Base-by-base conservation (phyloP, 2,329 filamentous ascomycete species). In the Gyromitra esculenta region DNA sequence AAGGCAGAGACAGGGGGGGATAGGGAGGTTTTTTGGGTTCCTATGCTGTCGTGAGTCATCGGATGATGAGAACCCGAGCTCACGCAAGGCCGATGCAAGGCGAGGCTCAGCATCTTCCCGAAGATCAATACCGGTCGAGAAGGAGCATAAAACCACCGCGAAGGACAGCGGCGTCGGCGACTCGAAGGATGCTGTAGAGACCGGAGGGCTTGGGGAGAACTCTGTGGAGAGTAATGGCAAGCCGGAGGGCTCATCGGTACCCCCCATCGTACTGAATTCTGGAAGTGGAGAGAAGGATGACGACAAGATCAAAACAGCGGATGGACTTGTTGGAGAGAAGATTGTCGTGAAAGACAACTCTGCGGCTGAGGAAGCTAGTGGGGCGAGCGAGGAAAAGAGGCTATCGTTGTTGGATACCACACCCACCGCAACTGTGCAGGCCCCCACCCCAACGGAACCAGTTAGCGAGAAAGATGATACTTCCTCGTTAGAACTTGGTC, bases 11-110 rank as follows among this genome's bases (percentile, higher is more conserved):
- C 66, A 78, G n/a, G 76, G 78, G 63, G 78, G 78, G 52, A 77
- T 80, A 70, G 71, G 67, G 62, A 78, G 78, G 75, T 81, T 81
- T 71, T 81, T 81, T 75, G 79, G 78, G 60, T 78, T 81, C 70
- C 76, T 81, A 70, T 80, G 78, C 76, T 81, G 80, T 77, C 80
- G 80, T 70, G 73, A 57, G 57, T 76, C 77, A 65, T 9, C 56
- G 69, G 69, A 74, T 45, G 69, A 72, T 70, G 73, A 78, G 66
- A 45, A 65, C 41, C 65, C 59, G 50, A 41, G 43, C 60, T 64
- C 78, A 74, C 76, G 78, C 56, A 35, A 39, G 60, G 70, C 64
- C 67, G 37, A 54, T 60, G 56, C 65, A 72, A 77, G 73, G 56
- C 78, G 62, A 50, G 45, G 69, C n/a, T 72, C 76, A 54, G 43